These are phyloP conservation scores for Apium graveolens DNA, from an alignment of 129 eudicot genomes.

Conservation along the genomic window DNA sequence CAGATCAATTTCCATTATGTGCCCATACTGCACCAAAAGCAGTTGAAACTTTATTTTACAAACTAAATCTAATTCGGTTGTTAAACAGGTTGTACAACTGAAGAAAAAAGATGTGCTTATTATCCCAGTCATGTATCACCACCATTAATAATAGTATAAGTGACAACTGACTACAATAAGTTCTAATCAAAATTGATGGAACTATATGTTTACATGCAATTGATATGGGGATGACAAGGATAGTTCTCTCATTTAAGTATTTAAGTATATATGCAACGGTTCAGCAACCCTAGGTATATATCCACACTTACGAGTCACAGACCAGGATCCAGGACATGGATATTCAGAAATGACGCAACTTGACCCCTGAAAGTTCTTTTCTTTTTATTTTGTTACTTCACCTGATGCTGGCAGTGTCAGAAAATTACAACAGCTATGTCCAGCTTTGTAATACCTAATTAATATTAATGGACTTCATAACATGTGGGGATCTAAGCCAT, in stretches of 20 bases:
- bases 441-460: not conserved
- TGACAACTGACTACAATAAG: not conserved
- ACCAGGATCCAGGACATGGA: not conserved
- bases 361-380: not conserved
- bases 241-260: not conserved
- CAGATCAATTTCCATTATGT: conserved; percentile 68
- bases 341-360: not conserved
- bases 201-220: not conserved
- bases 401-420: not conserved
- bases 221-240: not conserved
- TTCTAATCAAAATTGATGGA: not conserved
- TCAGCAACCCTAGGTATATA: not conserved
- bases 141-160: not conserved
- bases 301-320: not conserved
- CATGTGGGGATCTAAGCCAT: not conserved
- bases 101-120: not conserved
- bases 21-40: conserved; percentile 66
- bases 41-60: not conserved
- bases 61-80: not conserved
- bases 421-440: not conserved
- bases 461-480: not conserved
- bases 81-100: not conserved
- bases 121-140: not conserved
- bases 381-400: not conserved
- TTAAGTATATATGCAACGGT: not conserved